phyloP scores from a whole-genome alignment of 139 green algal species.

The Closterium sp. region DNA sequence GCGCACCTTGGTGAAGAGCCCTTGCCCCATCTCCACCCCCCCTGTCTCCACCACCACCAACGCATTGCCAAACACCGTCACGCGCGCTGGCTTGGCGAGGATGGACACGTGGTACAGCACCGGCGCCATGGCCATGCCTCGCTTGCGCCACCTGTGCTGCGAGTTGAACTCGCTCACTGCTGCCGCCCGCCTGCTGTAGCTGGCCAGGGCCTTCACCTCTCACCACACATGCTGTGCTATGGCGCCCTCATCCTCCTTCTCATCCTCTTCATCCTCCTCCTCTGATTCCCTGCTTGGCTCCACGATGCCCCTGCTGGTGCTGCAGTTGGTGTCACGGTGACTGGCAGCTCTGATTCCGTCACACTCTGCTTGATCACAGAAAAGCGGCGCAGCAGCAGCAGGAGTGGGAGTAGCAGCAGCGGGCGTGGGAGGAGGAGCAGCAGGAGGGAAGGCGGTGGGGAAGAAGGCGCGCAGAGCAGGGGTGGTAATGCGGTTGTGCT shows the following conservation, averaged over 20 bases:
- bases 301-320: neutral
- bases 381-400: neutral
- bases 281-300: no score
- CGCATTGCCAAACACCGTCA: slow-evolving; percentile 82
- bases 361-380: no score
- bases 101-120: slow-evolving; percentile 94
- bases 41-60: slow-evolving; percentile 86
- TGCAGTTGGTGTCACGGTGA: neutral
- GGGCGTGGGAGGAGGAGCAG: neutral
- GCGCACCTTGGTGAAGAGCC: slow-evolving; percentile 92
- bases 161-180: slow-evolving; percentile 68
- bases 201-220: slow-evolving; percentile 36
- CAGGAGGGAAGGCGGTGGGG: slow-evolving; percentile 12
- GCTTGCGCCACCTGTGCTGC: slow-evolving; percentile 73
- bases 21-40: slow-evolving; percentile 97
- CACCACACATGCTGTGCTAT: slow-evolving; percentile 61
- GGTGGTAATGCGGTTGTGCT: slow-evolving; percentile 71
- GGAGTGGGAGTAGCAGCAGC: neutral
- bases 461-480: neutral
- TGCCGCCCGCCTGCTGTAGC: slow-evolving; percentile 42
- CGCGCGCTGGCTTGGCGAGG: slow-evolving; percentile 50
- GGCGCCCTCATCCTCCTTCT: neutral
- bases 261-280: slow-evolving; percentile 9
- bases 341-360: neutral
- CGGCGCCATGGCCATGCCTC: slow-evolving; percentile 77